Percentiles rank a stretch among this genome's conserved stretches.
These are phyloP conservation scores for Boletus bicolor DNA, from an alignment of 768 basidiomycete genomes.

Conservation along the genomic window DNA sequence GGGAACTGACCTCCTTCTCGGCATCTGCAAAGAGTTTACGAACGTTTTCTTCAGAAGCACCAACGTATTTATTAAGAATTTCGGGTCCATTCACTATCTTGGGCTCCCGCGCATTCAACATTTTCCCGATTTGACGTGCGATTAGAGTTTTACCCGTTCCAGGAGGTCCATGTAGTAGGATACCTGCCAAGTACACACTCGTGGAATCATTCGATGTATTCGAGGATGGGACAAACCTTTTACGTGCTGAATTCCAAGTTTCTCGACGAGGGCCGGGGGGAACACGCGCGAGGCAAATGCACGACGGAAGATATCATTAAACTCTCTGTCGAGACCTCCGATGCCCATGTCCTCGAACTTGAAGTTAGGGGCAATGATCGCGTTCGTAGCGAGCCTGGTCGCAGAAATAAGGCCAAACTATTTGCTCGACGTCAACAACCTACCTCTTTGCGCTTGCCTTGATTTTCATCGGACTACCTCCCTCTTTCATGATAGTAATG, in stretches of 20 bases:
- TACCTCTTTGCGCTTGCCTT: slow-evolving; percentile 91
- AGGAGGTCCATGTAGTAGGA: slow-evolving; percentile 92
- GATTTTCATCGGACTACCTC: slow-evolving; percentile 78
- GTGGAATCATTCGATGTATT: not conserved
- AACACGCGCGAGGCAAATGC: slow-evolving; percentile 99
- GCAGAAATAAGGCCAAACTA: not conserved
- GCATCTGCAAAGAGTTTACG: slow-evolving; percentile 98
- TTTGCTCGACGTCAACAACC: slow-evolving; percentile 14
- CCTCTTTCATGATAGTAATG: slow-evolving; percentile 82
- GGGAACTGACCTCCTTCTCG: slow-evolving; percentile 76
- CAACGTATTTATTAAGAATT: slow-evolving; percentile 95
- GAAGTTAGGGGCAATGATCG: slow-evolving; percentile 96
- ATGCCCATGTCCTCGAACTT: slow-evolving; percentile 99
- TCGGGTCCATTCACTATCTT: slow-evolving; percentile 99
- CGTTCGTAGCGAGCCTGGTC: slow-evolving; percentile 80
- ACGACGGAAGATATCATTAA: slow-evolving; percentile 94
- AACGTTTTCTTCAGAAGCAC: slow-evolving; percentile 96
- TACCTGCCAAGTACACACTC: slow-evolving; percentile 49
- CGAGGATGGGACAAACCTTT: slow-evolving; percentile 60
- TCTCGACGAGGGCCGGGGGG: slow-evolving; percentile 93
- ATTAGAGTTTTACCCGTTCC: slow-evolving; percentile 99
- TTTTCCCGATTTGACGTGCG: slow-evolving; percentile 98
- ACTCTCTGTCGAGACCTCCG: slow-evolving; percentile 94
- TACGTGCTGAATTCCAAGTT: slow-evolving; percentile 96
- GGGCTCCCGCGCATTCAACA: slow-evolving; percentile 96